Evolutionary conservation across 176 grass and related monocot species (phyloP).

Genomic region (Musa schizocarpa): DNA sequence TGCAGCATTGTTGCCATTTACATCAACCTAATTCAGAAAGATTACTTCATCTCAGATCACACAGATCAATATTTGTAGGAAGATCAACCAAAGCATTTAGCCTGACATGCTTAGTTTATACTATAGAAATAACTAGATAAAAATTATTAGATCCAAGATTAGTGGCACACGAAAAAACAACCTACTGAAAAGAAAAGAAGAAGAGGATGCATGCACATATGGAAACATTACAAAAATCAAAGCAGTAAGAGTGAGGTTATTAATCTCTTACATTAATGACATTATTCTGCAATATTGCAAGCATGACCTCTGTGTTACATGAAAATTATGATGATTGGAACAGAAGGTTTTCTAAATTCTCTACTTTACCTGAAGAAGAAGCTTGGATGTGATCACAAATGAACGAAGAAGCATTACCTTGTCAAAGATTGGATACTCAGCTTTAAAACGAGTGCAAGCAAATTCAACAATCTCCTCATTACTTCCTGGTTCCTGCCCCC

Average conservation of each 20-base stretch:
- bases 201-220: too few relatives aligned
- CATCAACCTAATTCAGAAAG: slow-evolving; percentile 47
- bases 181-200: too few relatives aligned
- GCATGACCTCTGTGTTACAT: neutral
- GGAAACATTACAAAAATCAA: too few relatives aligned
- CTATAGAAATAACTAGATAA: too few relatives aligned
- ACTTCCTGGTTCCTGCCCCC: slow-evolving; percentile 67
- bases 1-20: slow-evolving; percentile 64
- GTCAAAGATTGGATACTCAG: slow-evolving; percentile 93
- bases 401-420: slow-evolving; percentile 40
- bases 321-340: neutral
- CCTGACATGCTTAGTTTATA: too few relatives aligned
- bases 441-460: slow-evolving; percentile 93
- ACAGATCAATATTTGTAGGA: neutral
- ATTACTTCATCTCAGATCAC: neutral
- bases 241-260: too few relatives aligned
- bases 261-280: too few relatives aligned
- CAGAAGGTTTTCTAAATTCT: too few relatives aligned
- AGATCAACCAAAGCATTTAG: neutral
- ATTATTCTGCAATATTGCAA: too few relatives aligned
- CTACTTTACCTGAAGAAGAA: neutral
- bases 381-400: neutral
- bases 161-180: too few relatives aligned
- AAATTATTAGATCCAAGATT: too few relatives aligned
- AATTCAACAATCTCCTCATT: slow-evolving; percentile 88